Base-by-base conservation (phyloP, 257 asterid genomes). In the Nicotiana tabacum region DNA sequence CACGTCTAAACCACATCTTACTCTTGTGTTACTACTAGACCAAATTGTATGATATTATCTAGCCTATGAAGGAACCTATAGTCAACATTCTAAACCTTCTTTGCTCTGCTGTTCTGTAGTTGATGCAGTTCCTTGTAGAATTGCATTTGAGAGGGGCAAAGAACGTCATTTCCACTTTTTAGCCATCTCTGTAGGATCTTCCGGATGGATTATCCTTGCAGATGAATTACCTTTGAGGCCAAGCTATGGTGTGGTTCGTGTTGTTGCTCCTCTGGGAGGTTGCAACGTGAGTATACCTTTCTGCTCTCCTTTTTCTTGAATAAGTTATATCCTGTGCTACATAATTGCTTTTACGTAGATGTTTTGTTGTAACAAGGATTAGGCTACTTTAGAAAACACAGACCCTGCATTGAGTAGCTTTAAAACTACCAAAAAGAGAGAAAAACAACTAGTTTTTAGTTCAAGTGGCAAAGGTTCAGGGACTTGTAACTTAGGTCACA, bases 111-210 rank as follows among this genome's bases (percentile, higher is more conserved):
- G 74, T 82, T 83, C 57, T 86, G 78, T 90, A 96, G 99, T 87
- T 85, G 97, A 90, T 82, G 91, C 93, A 57, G 88, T 96, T 82
- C 97, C 99, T 66, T 96, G 99, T 85, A 95, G 97, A 83, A 96
- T 96, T 83, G 96, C 99, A 74, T 96, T 96, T 86, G 99, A 96
- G 91, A 92, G 97, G 90, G 99, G 99, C 65, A 96, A 91, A 85
- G 99, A 94, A 87, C 97, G 97, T 29, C 92, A 93, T 83, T 96
- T 96, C 89, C 87, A 83, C 81, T 88, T 96, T 84, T 84, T 94
- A 82, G 90, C 99, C 78, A 81, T 92, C 87, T 91, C 97, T 30
- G 76, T 84, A 74, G 97, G 98, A 85, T 82, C 87, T 86, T 90
- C 94, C 17, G 99, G 99, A 51, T 96, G 98, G 99, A 90, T 96